A percentile compares a stretch with the other conserved stretches of the same genome.
These are phyloP conservation scores for Misopates orontium DNA, from an alignment of 257 asterid genomes.

Conservation along the genomic window DNA sequence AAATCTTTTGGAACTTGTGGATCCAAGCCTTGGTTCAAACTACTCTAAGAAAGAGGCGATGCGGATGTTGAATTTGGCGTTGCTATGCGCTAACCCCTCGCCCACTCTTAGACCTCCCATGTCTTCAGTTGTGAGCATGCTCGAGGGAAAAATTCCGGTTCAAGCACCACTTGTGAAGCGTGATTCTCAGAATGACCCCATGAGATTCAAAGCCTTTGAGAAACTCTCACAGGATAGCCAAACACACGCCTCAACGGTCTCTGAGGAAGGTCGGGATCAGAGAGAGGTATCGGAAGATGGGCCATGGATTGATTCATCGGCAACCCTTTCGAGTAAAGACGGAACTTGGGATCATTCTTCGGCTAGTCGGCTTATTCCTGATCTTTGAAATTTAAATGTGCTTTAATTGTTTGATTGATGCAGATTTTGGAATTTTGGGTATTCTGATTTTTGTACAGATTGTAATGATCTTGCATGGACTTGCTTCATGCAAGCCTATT, in stretches of 20 bases:
- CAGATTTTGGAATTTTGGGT: not conserved
- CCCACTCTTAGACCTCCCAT: conserved; percentile 78
- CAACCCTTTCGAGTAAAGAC: conserved; percentile 43
- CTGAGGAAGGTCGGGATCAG: conserved; percentile 49
- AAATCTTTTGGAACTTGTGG: conserved; percentile 76
- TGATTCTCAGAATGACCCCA: conserved; percentile 35
- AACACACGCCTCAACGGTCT: conserved; percentile 39
- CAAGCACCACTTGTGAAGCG: conserved; percentile 77
- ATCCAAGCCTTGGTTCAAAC: conserved; percentile 61
- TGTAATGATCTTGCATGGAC: not conserved
- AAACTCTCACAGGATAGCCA: conserved; percentile 70
- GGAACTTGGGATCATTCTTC: conserved; percentile 38
- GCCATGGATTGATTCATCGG: conserved; percentile 73
- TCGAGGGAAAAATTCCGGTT: conserved; percentile 68
- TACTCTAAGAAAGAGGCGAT: conserved; percentile 59
- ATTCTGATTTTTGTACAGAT: conserved; percentile 6
- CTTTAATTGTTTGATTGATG: not conserved
- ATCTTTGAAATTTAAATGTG: conserved; percentile 24
- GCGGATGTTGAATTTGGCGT: conserved; percentile 63
- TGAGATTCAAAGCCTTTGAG: conserved; percentile 69
- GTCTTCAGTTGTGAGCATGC: conserved; percentile 86
- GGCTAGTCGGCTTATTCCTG: conserved; percentile 42
- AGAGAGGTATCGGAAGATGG: conserved; percentile 58
- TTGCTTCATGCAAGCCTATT: too few relatives aligned
- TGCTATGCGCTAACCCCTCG: conserved; percentile 74